phyloP scores from a whole-genome alignment of 768 basidiomycete species.

The Pulveroboletus sp. region DNA sequence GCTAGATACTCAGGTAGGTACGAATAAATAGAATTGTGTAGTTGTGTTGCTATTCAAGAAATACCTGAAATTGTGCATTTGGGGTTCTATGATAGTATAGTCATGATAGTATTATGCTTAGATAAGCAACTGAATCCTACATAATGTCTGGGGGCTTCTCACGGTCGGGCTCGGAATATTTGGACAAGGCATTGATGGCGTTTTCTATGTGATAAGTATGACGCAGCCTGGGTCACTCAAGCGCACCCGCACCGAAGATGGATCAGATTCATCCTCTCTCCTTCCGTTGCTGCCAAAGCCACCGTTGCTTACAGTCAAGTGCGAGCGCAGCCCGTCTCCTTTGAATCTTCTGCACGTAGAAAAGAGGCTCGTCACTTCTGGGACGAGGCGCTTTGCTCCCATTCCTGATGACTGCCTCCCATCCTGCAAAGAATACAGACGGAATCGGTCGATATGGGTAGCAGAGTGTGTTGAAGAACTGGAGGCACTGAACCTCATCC shows the following conservation, averaged over 20 bases:
- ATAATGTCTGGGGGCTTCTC: constrained; percentile 7
- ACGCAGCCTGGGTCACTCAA: constrained; percentile 12
- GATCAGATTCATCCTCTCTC: not conserved
- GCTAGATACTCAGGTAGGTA: too few relatives aligned
- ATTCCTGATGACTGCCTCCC: constrained; percentile 25
- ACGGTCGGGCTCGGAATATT: not conserved
- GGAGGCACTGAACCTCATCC: constrained; percentile 17
- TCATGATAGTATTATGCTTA: too few relatives aligned
- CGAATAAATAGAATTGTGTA: too few relatives aligned
- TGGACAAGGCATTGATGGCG: too few relatives aligned
- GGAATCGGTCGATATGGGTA: constrained; percentile 23
- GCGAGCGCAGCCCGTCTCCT: constrained; percentile 20
- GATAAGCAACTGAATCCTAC: too few relatives aligned
- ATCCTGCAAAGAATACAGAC: constrained; percentile 15
- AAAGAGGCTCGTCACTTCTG: constrained; percentile 23
- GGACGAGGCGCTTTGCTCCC: constrained; percentile 28
- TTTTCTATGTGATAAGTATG: not conserved
- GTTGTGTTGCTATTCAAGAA: too few relatives aligned
- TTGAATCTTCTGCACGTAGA: not conserved
- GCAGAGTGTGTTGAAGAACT: constrained; percentile 17
- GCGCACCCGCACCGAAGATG: constrained; percentile 6
- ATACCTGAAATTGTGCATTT: too few relatives aligned
- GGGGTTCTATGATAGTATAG: too few relatives aligned
- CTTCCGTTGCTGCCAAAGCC: not conserved
- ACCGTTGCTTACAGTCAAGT: constrained; percentile 12